Base-by-base conservation (phyloP, 352 stramenopile species). In the Globisporangium irregulare region DNA sequence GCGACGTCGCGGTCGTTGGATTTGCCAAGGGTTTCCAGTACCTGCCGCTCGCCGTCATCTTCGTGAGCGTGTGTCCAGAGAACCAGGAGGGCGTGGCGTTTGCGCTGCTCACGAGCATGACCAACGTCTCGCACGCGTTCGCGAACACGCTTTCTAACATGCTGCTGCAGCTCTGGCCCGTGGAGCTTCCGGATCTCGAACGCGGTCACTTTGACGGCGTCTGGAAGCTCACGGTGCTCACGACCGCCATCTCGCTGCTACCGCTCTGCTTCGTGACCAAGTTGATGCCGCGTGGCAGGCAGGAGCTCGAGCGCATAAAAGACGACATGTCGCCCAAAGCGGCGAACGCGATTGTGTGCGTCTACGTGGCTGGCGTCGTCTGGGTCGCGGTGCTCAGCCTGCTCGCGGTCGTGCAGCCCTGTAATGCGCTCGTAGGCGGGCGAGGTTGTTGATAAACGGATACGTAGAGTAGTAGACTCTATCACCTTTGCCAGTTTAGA, bases 11-110 rank as follows among this genome's bases (percentile, higher is more conserved):
- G 22, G 77, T 90, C 15, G 75, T 89, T 20, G 84, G 83, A 24
- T 94, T 93, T 53, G 87, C 85, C 1, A 80, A 75, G 48, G 87
- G 87, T 12, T 89, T 94, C 63, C 87, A 94, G 71, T 89, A 91
- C 62, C 81, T 94, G 1, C 87, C 87, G 3, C 70, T 91, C 5
- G 85, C 87, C 41, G 71, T 91, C 73, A 91, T 93, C 77, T 88
- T 93, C 50, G 86, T 93, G 14, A 74, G 77, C 4, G 83, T 92
- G 22, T 94, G 87, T 59, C 87, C 87, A 0, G 73, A 91, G 25
- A 78, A 80, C 20, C 87, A 94, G 58, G 87, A 94, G 58, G 87
- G 84, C 1, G 76, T 93, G 29, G 85, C 87, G 5, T 94, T 89
- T 68, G 83, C 87, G 34, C 75, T 94, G 20, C 78, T 94, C 41